phyloP scores from a whole-genome alignment of 192 early-diverging fungal genomes.

The Backusella luteola region DNA sequence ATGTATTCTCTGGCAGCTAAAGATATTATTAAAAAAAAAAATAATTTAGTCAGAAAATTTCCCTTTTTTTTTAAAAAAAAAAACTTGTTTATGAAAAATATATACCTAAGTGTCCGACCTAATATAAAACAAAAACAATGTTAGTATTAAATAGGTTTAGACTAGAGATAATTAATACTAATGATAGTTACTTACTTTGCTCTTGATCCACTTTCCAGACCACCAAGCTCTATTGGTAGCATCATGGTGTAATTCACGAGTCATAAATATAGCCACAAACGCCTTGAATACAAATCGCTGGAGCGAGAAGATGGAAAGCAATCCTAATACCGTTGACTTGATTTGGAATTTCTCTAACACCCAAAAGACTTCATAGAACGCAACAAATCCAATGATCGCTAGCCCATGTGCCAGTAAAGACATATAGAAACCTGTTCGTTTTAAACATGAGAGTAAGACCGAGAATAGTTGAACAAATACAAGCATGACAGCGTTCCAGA shows the following conservation, averaged over 20 bases:
- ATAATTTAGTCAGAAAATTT: background rate
- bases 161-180: conserved; percentile 54
- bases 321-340: conserved; percentile 50
- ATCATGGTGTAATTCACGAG: conserved; percentile 66
- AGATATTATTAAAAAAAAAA: conserved; percentile 54
- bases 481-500: conserved; percentile 51
- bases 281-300: conserved; percentile 61
- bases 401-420: conserved; percentile 55
- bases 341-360: conserved; percentile 52
- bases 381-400: conserved; percentile 48
- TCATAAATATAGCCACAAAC: conserved; percentile 56
- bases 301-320: conserved; percentile 54
- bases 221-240: conserved; percentile 72
- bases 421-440: conserved; percentile 53
- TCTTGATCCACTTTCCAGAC: conserved; percentile 65
- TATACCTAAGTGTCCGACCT: conserved; percentile 1
- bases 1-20: conserved; percentile 50
- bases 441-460: conserved; percentile 44
- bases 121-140: background rate
- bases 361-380: conserved; percentile 57
- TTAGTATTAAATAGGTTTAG: background rate
- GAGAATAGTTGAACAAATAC: conserved; percentile 53
- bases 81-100: background rate
- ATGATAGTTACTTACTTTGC: conserved; percentile 51
- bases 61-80: background rate